Evolutionary conservation across 192 early-diverging fungal species (phyloP).

Genomic region (Coemansia sp.): DNA sequence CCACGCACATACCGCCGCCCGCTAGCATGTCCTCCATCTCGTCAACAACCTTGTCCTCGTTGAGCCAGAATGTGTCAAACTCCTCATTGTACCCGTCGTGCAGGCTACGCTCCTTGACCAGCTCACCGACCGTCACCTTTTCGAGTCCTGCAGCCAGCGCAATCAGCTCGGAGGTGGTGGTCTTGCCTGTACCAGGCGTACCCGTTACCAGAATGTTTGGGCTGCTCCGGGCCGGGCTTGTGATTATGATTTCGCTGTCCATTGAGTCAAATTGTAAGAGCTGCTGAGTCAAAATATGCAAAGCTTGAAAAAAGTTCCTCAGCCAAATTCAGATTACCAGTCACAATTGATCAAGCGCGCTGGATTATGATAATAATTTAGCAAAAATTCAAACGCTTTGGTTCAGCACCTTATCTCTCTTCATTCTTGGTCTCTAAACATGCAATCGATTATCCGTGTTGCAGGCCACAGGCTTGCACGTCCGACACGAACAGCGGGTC

Average conservation of each 20-base stretch:
- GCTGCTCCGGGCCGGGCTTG: conserved; percentile 32
- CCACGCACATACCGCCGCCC: conserved; percentile 83
- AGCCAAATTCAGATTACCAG: not conserved
- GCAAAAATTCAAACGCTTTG: not conserved
- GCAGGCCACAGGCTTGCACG: not conserved
- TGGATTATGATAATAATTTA: conserved; percentile 1
- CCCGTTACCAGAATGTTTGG: conserved; percentile 86
- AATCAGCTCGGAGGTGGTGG: conserved; percentile 75
- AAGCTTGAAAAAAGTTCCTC: not conserved
- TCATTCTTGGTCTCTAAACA: not conserved
- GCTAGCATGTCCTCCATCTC: conserved; percentile 84
- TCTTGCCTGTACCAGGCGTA: conserved; percentile 84
- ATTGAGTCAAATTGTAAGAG: conserved; percentile 9
- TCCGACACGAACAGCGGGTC: not conserved
- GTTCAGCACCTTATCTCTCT: not conserved
- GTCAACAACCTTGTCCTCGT: conserved; percentile 94
- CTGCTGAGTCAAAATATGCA: not conserved
- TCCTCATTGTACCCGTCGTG: conserved; percentile 86
- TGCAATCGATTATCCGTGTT: conserved; percentile 4
- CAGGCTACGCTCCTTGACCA: conserved; percentile 82
- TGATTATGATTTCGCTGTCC: conserved; percentile 22
- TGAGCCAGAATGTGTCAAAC: conserved; percentile 82
- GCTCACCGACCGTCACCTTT: conserved; percentile 82
- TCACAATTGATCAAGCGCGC: not conserved
- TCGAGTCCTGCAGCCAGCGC: conserved; percentile 65